Conservation (phyloP, 2,329 filamentous ascomycete species). For the Ophiostoma australiae region DNA sequence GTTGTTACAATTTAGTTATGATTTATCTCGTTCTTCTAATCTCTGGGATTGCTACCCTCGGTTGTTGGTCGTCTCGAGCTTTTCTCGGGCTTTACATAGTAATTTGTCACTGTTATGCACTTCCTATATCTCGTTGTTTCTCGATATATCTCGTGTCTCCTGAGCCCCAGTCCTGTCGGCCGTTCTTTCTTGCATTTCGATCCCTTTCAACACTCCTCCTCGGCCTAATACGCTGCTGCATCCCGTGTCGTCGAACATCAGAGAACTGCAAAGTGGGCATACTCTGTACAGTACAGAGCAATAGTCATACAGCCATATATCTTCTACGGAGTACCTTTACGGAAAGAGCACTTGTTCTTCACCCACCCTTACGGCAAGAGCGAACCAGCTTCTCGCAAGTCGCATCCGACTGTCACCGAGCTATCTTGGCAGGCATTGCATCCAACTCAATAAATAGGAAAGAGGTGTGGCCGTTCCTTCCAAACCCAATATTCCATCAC, state of each 20-base stretch:
- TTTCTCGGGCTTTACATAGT: neutral
- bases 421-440: slow-evolving; percentile 15
- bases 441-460: slow-evolving; percentile 12
- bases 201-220: too few relatives aligned
- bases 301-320: neutral
- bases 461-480: slow-evolving; percentile 21
- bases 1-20: neutral
- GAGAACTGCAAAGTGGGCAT: neutral
- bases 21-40: neutral
- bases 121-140: neutral
- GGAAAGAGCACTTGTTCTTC: neutral
- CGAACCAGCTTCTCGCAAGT: slow-evolving; percentile 13
- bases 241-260: neutral
- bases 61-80: neutral
- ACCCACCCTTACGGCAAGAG: slow-evolving; percentile 5
- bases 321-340: neutral
- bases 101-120: neutral
- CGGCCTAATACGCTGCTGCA: slow-evolving; percentile 6
- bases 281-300: neutral
- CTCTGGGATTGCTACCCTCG: neutral
- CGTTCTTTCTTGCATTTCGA: neutral
- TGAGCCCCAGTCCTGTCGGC: neutral
- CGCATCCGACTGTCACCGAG: slow-evolving; percentile 19
- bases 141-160: neutral
- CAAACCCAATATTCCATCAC: neutral